Evolutionary conservation across 2,329 filamentous ascomycete species (phyloP), one percentile per base, ranked within the genome.

Genomic region (Clonostachys sp.): DNA sequence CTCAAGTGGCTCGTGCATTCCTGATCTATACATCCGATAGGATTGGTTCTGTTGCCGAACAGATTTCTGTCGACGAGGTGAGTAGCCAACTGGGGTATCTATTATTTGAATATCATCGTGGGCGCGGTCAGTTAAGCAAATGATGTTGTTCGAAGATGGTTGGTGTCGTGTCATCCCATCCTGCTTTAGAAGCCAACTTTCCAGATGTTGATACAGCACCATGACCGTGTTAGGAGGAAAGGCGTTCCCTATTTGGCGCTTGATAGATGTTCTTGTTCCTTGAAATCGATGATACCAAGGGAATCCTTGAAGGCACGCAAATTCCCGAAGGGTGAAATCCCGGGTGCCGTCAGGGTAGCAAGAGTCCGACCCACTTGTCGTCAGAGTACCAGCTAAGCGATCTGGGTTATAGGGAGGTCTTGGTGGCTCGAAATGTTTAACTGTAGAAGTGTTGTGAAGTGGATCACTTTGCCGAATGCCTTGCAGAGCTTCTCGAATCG

Each of bases 211-310:
- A 51, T 75, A 80, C 0, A 82, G 56, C 0, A 73, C 63, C 24
- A 65, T 64, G 4, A 80, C 80, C 0, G 77, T 74, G 30, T 67
- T 67, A 0, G 87, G 81, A 0, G 89, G 86, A 14, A 92, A 89
- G 0, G 88, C 89, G 57, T 94, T 92, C 0, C 89, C 89, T 52
- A 92, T 87, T 60, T 91, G 87, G 52, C 72, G 77, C 53, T 77
- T 77, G 14, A 80, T 66, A 13, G 58, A 61, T 1, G 61, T 65
- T 16, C 63, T 60, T 0, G 62, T 68, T 0, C 65, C 66, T 0
- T 66, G 51, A 56, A 92, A 91, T 1, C 61, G 60, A 59, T 89
- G 85, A 3, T 67, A 59, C 0, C 65, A 50, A 0, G 86, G 86
- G 45, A 94, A 94, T 0, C 83, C 84, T 53, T 90, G 86, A 1